A percentile compares a stretch with the other conserved stretches of the same genome.
Conservation (phyloP, 1,284 basidiomycete genomes). For the Hypsizygus ulmarius region DNA sequence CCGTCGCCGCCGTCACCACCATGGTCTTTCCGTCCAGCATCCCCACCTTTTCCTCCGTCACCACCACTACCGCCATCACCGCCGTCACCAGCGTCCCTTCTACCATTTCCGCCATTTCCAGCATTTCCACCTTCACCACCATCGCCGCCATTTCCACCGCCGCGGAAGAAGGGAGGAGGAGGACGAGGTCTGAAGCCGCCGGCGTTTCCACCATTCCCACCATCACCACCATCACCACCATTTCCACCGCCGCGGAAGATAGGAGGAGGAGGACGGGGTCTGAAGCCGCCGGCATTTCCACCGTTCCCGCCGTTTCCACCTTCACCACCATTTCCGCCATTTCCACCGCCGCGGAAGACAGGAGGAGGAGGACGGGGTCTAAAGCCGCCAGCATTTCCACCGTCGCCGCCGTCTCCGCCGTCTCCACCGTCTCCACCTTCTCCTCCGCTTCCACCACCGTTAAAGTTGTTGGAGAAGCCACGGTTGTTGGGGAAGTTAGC, state of each 20-base stretch:
- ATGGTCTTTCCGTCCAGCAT: no score
- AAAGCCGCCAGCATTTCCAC: background rate
- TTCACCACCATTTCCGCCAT: background rate
- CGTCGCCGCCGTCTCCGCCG: background rate
- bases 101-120: background rate
- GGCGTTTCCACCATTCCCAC: background rate
- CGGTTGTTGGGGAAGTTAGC: no score
- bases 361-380: no score
- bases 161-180: no score
- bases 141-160: conserved; percentile 3
- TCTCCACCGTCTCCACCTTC: background rate
- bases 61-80: background rate
- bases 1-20: no score
- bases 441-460: no score
- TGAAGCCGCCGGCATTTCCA: background rate
- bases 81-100: background rate
- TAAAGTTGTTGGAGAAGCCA: no score
- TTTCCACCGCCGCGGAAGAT: no score
- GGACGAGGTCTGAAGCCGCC: background rate
- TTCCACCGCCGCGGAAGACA: background rate
- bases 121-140: conserved; percentile 7
- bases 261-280: background rate
- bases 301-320: background rate
- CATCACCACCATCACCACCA: no score
- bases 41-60: no score